Evolutionary conservation across 192 early-diverging fungal species (phyloP).

Genomic region (Lunasporangiospora selenospora): DNA sequence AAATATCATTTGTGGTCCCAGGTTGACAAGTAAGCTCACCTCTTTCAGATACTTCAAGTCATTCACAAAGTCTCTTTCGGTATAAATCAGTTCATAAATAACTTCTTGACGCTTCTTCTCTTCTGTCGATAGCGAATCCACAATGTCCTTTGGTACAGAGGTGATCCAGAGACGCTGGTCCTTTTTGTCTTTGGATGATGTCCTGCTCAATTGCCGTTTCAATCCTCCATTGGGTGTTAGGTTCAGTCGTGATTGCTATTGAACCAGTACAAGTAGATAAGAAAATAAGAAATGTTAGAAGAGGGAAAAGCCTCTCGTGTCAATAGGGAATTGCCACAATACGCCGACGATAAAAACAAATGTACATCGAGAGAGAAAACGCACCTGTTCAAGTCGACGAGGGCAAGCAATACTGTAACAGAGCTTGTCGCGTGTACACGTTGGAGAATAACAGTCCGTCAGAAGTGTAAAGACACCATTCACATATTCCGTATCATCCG

Average conservation of each 20-base stretch:
- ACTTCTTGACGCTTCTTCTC: conserved; percentile 93
- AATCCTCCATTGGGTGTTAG: conserved; percentile 43
- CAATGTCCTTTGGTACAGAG: conserved; percentile 77
- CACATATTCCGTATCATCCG: conserved; percentile 55
- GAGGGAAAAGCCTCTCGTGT: too few species aligned
- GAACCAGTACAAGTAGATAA: not conserved
- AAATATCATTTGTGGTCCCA: too few species aligned
- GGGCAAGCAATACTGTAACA: conserved; percentile 95
- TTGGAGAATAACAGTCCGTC: conserved; percentile 94
- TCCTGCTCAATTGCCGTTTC: conserved; percentile 49
- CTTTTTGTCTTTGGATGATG: conserved; percentile 56
- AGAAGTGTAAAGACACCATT: conserved; percentile 91
- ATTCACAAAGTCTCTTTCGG: conserved; percentile 90
- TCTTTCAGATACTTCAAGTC: conserved; percentile 84
- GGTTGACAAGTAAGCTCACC: conserved; percentile 55
- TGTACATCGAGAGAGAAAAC: conserved; percentile 19
- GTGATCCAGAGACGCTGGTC: conserved; percentile 84
- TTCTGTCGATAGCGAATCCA: conserved; percentile 69
- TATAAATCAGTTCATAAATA: conserved; percentile 92
- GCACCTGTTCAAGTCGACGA: conserved; percentile 72
- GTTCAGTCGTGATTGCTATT: conserved; percentile 45
- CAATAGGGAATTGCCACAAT: too few species aligned
- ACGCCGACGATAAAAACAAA: not conserved
- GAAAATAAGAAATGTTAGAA: not conserved
- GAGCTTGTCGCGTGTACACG: conserved; percentile 77